Evolutionary conservation across 352 stramenopile genomes (phyloP).

Genomic region (Aphanomyces euteiches): DNA sequence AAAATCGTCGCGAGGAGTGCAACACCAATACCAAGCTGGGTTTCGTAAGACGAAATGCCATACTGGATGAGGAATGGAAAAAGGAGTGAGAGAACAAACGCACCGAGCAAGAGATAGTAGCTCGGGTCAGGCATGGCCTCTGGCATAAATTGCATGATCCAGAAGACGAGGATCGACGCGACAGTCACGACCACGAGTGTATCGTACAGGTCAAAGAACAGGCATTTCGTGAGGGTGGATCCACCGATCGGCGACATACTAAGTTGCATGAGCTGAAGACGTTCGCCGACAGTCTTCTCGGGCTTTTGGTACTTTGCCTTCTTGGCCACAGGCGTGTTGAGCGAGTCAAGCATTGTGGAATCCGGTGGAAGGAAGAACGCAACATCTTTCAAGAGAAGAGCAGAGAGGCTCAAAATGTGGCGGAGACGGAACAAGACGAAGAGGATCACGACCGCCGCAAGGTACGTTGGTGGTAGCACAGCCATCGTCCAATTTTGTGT

Average conservation of each 20-base stretch:
- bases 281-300: slow-evolving; percentile 39
- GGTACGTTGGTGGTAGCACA: slow-evolving; percentile 72
- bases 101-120: slow-evolving; percentile 60
- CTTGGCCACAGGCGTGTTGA: slow-evolving; percentile 39
- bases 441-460: slow-evolving; percentile 56
- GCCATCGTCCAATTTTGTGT: slow-evolving; percentile 40
- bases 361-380: slow-evolving; percentile 75
- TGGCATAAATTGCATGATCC: slow-evolving; percentile 5
- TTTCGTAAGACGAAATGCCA: slow-evolving; percentile 53
- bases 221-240: slow-evolving; percentile 60
- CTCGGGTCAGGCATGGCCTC: slow-evolving; percentile 41
- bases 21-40: slow-evolving; percentile 50
- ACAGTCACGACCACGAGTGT: slow-evolving; percentile 67
- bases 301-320: slow-evolving; percentile 24
- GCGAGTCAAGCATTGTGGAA: slow-evolving; percentile 60
- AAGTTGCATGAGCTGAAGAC: slow-evolving; percentile 70
- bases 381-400: slow-evolving; percentile 55
- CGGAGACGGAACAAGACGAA: slow-evolving; percentile 72
- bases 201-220: slow-evolving; percentile 82
- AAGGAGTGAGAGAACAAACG: slow-evolving; percentile 62
- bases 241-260: slow-evolving; percentile 61
- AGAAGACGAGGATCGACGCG: slow-evolving; percentile 45
- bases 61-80: slow-evolving; percentile 75
- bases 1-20: slow-evolving; percentile 54
- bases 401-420: slow-evolving; percentile 52